phyloP scores from a whole-genome alignment of 1,284 basidiomycete genomes.

The Ganoderma meredithae region DNA sequence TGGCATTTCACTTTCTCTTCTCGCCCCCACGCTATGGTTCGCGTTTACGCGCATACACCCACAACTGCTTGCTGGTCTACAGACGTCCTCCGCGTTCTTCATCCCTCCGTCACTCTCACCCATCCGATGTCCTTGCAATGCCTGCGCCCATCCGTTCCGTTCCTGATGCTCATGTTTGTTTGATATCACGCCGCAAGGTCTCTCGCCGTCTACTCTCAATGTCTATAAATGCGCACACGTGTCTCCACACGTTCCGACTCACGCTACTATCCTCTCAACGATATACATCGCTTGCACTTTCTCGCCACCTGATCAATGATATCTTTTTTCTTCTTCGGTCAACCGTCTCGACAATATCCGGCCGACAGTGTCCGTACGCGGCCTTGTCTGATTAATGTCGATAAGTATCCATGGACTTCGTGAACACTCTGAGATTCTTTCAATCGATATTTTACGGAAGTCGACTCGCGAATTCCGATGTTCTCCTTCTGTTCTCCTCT shows the following conservation, averaged over 20 bases:
- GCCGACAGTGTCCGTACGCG: too few relatives aligned
- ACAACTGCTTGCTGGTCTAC: slow-evolving; percentile 14
- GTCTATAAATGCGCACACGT: slow-evolving; percentile 29
- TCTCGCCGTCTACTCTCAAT: slow-evolving; percentile 5
- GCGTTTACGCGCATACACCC: slow-evolving; percentile 9
- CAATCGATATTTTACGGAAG: neutral
- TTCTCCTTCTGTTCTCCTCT: neutral
- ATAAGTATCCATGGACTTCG: neutral
- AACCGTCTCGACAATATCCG: neutral
- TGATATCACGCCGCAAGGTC: slow-evolving; percentile 15
- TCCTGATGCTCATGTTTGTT: neutral
- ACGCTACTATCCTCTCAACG: slow-evolving; percentile 9
- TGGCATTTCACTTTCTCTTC: slow-evolving; percentile 29
- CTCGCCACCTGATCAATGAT: slow-evolving; percentile 7
- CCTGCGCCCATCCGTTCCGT: slow-evolving; percentile 13
- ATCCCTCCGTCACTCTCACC: slow-evolving; percentile 13
- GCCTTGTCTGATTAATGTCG: neutral
- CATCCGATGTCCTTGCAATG: slow-evolving; percentile 5
- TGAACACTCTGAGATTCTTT: neutral
- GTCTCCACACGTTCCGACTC: slow-evolving; percentile 4
- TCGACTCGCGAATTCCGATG: neutral
- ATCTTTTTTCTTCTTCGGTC: neutral
- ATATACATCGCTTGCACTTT: slow-evolving; percentile 11
- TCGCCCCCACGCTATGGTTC: slow-evolving; percentile 11
- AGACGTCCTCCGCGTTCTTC: slow-evolving; percentile 10